These are phyloP conservation scores for Yamadazyma jaroonii DNA, from an alignment of 1,139 yeast species.

Conservation along the genomic window DNA sequence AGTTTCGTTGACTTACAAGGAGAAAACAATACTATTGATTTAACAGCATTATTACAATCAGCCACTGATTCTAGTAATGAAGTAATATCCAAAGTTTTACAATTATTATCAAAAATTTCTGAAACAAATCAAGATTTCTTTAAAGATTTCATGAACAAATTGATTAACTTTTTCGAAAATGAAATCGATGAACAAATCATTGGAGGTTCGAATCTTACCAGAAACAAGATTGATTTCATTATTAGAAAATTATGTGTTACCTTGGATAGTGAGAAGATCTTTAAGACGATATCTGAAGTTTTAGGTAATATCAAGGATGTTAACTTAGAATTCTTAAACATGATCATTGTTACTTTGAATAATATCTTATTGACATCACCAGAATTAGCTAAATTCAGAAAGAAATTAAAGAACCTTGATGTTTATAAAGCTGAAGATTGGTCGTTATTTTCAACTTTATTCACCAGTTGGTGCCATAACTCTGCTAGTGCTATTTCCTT, in stretches of 20 bases:
- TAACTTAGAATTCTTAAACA: conserved; percentile 70
- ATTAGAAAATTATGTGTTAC: conserved; percentile 81
- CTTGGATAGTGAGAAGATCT: conserved; percentile 79
- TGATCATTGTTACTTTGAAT: conserved; percentile 83
- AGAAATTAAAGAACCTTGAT: conserved; percentile 53
- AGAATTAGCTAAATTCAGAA: conserved; percentile 70
- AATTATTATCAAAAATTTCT: conserved; percentile 76
- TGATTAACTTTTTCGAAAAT: conserved; percentile 62
- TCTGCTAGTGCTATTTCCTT: conserved; percentile 86
- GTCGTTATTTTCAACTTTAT: conserved; percentile 69
- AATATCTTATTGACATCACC: conserved; percentile 87
- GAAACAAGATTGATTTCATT: conserved; percentile 77
- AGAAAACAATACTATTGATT: conserved; percentile 50
- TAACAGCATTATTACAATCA: conserved; percentile 76
- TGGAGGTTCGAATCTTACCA: conserved; percentile 35
- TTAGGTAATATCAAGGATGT: conserved; percentile 52
- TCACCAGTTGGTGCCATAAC: conserved; percentile 91
- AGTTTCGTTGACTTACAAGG: conserved; percentile 46
- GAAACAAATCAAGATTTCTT: conserved; percentile 80
- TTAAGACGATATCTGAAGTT: conserved; percentile 76
- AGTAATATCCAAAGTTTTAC: conserved; percentile 75
- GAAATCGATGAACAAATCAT: conserved; percentile 27
- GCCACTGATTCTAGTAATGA: conserved; percentile 83
- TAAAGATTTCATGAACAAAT: conserved; percentile 68
- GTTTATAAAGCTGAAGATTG: conserved; percentile 58